Percentiles rank a stretch among this genome's conserved stretches.
Evolutionary conservation across 495 filamentous ascomycete species (phyloP).

Genomic region (Trichocladium antarcticum): DNA sequence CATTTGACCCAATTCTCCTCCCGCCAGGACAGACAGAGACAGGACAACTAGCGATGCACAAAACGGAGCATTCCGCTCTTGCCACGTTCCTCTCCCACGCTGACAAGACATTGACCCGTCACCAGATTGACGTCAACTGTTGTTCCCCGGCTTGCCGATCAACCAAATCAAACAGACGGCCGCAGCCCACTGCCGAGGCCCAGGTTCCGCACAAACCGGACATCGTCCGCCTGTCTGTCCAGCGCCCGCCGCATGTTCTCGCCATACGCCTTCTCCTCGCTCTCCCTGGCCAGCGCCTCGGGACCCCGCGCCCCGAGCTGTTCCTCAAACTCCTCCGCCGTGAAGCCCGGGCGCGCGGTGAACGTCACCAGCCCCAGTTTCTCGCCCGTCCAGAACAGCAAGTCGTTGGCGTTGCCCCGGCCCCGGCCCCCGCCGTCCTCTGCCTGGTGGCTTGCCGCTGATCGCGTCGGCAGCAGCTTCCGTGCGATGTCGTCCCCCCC

Average conservation of each 20-base stretch:
- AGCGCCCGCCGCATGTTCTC: slow-evolving; percentile 63
- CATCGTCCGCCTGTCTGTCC: slow-evolving; percentile 72
- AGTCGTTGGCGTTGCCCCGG: slow-evolving; percentile 41
- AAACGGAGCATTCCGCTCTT: background rate
- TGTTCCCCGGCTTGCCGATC: too few relatives aligned
- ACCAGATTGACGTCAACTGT: too few relatives aligned
- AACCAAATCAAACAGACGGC: slow-evolving; percentile 1
- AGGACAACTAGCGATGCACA: background rate
- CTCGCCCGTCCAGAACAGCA: slow-evolving; percentile 74
- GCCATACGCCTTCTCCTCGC: slow-evolving; percentile 45
- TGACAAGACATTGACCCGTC: too few relatives aligned
- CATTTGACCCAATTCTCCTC: background rate
- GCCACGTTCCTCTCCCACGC: background rate
- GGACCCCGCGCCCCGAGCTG: slow-evolving; percentile 34
- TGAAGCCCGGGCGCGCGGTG: slow-evolving; percentile 39
- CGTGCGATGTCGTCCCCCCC: slow-evolving; percentile 54
- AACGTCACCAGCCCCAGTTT: slow-evolving; percentile 61
- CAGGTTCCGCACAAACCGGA: slow-evolving; percentile 61
- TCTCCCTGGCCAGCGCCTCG: slow-evolving; percentile 33
- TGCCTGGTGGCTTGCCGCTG: background rate
- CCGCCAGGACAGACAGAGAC: background rate
- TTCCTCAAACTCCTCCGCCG: slow-evolving; percentile 38
- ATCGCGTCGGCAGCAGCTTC: slow-evolving; percentile 55
- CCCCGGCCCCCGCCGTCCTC: background rate
- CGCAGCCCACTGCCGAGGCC: slow-evolving; percentile 36